Evolutionary conservation across 2,329 filamentous ascomycete genomes (phyloP), one percentile per base, ranked within the genome.

Genomic region (Metarhizium album): DNA sequence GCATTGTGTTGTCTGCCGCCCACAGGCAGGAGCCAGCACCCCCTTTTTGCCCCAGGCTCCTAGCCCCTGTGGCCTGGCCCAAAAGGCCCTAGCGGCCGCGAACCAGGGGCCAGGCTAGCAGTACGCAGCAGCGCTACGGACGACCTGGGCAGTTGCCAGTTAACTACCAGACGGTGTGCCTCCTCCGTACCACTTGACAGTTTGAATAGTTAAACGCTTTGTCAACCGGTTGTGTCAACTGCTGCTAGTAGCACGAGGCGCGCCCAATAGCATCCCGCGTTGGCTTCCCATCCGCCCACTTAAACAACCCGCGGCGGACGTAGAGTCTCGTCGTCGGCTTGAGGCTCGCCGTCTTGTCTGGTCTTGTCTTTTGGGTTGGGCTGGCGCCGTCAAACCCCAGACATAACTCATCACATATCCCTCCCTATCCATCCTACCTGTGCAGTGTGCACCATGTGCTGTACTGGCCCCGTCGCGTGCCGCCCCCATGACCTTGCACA

Each of bases 381-480:
- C n/a, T n/a, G n/a, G n/a, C n/a, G 40, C 46, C 46, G 16, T 35
- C 37, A 42, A 24, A 40, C 46, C 50, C 50, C 40, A 46, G 46
- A 45, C 35, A 47, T 24, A 35, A n/a, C n/a, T n/a, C n/a, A n/a
- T n/a, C n/a, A n/a, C n/a, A n/a, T n/a, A n/a, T n/a, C n/a, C n/a
- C n/a, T n/a, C n/a, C n/a, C n/a, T n/a, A n/a, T n/a, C 27, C 7
- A 29, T 23, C 43, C 22, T 45, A 47, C 20, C 35, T 47, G n/a
- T n/a, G n/a, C n/a, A n/a, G n/a, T n/a, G n/a, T n/a, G n/a, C n/a
- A n/a, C n/a, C n/a, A n/a, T n/a, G n/a, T n/a, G n/a, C n/a, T n/a
- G 24, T 22, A 18, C 18, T 24, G 20, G 40, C 24, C 40, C 46
- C 46, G 20, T 37, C 43, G 48, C 48, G 16, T 33, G 43, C 49